These are phyloP conservation scores for Geranium rotundifolium DNA, from an alignment of 345 rosid genomes.

Conservation along the genomic window DNA sequence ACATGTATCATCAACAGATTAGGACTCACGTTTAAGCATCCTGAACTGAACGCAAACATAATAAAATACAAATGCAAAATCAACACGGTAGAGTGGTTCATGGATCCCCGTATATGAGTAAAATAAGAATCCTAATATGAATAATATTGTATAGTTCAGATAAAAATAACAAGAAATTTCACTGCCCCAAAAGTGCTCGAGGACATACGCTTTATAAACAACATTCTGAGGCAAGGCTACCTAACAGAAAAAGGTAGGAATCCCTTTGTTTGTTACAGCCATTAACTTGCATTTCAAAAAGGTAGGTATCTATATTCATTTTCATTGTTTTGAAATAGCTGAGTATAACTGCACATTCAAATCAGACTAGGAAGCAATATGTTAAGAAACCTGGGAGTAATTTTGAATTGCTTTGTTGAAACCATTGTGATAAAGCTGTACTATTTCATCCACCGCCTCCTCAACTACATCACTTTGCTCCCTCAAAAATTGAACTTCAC, in stretches of 20 bases:
- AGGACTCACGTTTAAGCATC: neutral
- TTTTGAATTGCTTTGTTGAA: constrained; percentile 98
- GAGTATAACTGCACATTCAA: neutral
- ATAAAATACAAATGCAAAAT: neutral
- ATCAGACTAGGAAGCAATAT: constrained; percentile 2
- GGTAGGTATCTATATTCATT: too few species aligned
- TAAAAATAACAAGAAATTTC: too few species aligned
- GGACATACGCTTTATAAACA: too few species aligned
- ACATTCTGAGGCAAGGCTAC: too few species aligned
- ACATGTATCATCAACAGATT: neutral
- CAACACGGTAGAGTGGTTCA: neutral
- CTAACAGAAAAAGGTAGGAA: too few species aligned
- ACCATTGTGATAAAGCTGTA: constrained; percentile 90
- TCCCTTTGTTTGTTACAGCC: neutral
- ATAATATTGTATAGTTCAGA: neutral
- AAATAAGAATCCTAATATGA: neutral
- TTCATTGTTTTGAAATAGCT: too few species aligned
- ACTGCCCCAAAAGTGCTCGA: too few species aligned
- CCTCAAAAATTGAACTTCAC: constrained; percentile 57
- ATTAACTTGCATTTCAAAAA: neutral
- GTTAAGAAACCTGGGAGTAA: constrained; percentile 74
- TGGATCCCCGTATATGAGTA: neutral
- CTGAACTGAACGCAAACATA: neutral
- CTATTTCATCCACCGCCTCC: constrained; percentile 99
- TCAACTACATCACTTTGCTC: constrained; percentile 90